Conservation (phyloP, 768 basidiomycete species). For the Filobasidium floriforme region DNA sequence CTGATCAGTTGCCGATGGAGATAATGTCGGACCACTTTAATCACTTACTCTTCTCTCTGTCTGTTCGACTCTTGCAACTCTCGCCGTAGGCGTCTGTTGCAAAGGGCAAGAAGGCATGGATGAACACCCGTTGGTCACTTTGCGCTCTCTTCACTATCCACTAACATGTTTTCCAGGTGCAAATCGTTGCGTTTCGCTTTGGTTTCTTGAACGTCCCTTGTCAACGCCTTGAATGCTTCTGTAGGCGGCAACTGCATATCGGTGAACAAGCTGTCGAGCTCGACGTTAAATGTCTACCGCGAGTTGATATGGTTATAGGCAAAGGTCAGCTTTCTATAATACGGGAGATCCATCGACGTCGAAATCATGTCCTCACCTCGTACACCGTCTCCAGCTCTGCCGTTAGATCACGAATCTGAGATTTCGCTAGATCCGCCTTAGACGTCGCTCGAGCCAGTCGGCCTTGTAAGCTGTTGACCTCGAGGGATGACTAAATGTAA, state of each 20-base stretch:
- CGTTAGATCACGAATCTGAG: constrained; percentile 65
- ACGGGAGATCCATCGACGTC: constrained; percentile 3
- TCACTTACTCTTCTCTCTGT: constrained; percentile 66
- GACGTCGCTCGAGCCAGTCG: constrained; percentile 59
- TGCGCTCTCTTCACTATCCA: constrained; percentile 28
- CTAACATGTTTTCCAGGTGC: constrained; percentile 71
- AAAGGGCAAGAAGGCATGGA: constrained; percentile 12
- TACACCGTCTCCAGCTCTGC: constrained; percentile 90
- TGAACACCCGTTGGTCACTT: constrained; percentile 2
- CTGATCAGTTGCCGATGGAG: not conserved
- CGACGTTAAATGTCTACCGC: constrained; percentile 80
- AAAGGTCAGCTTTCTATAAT: constrained; percentile 5
- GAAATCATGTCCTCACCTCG: constrained; percentile 53
- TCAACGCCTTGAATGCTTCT: constrained; percentile 75
- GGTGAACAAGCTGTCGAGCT: constrained; percentile 82
- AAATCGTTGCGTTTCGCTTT: constrained; percentile 70
- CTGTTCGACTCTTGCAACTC: constrained; percentile 63
- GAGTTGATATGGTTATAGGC: not conserved
- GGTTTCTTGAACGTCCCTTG: constrained; percentile 61
- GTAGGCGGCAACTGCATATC: constrained; percentile 72
- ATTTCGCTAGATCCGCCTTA: constrained; percentile 71
- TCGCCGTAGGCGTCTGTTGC: constrained; percentile 59
- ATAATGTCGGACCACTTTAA: not conserved
- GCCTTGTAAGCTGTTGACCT: constrained; percentile 1
- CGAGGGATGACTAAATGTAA: not conserved